phyloP scores from a whole-genome alignment of 495 filamentous ascomycete genomes.

The Xylaria castorea region DNA sequence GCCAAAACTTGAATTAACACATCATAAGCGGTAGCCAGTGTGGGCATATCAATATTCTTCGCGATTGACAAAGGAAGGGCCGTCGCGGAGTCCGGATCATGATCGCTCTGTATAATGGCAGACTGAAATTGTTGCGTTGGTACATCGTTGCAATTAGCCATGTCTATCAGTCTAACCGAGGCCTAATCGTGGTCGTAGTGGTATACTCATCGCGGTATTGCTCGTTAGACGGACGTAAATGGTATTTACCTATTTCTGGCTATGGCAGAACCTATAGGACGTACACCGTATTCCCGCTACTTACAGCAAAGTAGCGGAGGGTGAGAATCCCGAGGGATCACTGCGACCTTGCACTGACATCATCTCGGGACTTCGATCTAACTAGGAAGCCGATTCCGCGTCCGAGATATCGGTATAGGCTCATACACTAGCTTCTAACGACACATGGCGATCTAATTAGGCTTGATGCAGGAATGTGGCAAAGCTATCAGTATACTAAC shows the following conservation, averaged over 20 bases:
- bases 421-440: neutral
- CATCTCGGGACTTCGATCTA: neutral
- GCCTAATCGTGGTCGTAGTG: neutral
- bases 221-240: neutral
- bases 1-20: slow-evolving; percentile 53
- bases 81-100: neutral
- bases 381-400: neutral
- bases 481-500: neutral
- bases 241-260: neutral
- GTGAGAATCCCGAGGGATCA: neutral
- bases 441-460: neutral
- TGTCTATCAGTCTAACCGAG: neutral
- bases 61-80: neutral
- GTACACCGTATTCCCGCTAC: neutral
- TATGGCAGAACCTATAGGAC: too few relatives aligned
- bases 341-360: neutral
- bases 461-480: neutral
- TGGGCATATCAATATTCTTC: slow-evolving; percentile 6
- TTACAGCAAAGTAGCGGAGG: neutral
- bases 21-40: slow-evolving; percentile 34
- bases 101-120: neutral
- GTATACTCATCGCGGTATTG: neutral
- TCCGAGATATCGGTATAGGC: neutral
- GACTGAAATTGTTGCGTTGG: neutral
- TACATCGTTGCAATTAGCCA: neutral